Evolutionary conservation across 495 filamentous ascomycete genomes (phyloP).

Genomic region (Pseudoneurospora amorphoporcata): DNA sequence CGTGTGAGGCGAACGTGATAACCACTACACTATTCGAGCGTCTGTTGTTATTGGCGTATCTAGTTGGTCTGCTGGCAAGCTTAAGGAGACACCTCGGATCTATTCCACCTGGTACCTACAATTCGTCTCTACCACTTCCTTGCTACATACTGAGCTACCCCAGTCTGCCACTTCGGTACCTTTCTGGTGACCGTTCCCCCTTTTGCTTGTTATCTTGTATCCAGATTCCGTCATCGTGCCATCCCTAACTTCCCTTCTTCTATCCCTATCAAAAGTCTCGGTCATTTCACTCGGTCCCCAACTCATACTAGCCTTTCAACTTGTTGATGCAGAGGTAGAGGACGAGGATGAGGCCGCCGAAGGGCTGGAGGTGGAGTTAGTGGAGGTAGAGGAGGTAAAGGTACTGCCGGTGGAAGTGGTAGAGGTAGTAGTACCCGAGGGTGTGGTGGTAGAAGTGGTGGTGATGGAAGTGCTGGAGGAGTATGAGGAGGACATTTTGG

Average conservation of each 20-base stretch:
- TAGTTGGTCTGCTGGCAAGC: fast-evolving
- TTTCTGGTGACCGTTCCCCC: no score
- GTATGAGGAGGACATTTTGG: not conserved
- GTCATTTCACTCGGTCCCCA: not conserved
- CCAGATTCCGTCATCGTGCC: no score
- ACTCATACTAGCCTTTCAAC: not conserved
- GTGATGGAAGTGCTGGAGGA: not conserved
- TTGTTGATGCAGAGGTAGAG: not conserved
- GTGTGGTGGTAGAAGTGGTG: not conserved
- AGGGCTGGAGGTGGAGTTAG: not conserved
- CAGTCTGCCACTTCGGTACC: no score
- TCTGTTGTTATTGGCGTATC: not conserved
- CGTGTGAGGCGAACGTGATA: not conserved
- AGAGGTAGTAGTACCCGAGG: not conserved
- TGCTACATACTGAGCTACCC: no score
- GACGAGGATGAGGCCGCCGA: not conserved
- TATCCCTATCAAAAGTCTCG: not conserved
- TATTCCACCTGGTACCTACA: no score
- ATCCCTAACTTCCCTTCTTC: not conserved
- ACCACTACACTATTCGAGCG: not conserved
- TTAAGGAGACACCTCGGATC: not conserved
- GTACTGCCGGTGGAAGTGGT: not conserved
- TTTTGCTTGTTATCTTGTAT: no score
- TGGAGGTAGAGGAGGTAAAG: not conserved
- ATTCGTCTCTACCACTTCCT: no score